phyloP scores from a whole-genome alignment of 306 rosid genomes.

The Amphicarpaea edgeworthii region DNA sequence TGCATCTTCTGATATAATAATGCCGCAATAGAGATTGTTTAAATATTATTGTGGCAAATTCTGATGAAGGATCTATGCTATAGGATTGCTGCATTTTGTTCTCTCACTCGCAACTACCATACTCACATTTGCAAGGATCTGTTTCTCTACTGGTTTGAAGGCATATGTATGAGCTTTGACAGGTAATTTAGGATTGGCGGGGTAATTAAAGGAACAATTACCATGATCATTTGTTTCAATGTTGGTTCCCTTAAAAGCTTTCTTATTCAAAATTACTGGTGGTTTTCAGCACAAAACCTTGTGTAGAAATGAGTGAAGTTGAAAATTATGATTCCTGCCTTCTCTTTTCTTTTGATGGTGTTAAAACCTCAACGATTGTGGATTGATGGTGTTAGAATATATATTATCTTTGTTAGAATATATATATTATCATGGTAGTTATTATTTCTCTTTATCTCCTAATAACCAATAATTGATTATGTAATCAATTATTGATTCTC shows the following conservation, averaged over 20 bases:
- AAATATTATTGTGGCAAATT: slow-evolving; percentile 33
- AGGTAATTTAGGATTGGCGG: slow-evolving; percentile 58
- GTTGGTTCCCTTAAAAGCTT: slow-evolving; percentile 13
- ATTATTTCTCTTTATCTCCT: too few species aligned
- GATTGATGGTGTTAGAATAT: too few species aligned
- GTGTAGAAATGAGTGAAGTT: slow-evolving; percentile 16
- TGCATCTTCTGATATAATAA: slow-evolving; percentile 22
- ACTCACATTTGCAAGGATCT: slow-evolving; percentile 67
- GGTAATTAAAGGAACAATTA: slow-evolving; percentile 29
- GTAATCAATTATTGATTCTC: too few species aligned
- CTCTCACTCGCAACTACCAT: slow-evolving; percentile 68
- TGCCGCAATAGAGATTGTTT: slow-evolving; percentile 24
- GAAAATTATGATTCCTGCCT: neutral
- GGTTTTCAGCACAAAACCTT: slow-evolving; percentile 30
- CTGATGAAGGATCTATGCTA: slow-evolving; percentile 43
- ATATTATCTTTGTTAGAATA: too few species aligned
- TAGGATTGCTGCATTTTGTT: slow-evolving; percentile 88
- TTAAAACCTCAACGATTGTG: slow-evolving; percentile 21
- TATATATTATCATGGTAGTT: too few species aligned
- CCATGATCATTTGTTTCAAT: slow-evolving; percentile 23
- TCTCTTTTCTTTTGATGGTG: slow-evolving; percentile 32
- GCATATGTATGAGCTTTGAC: slow-evolving; percentile 71
- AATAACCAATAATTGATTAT: too few species aligned
- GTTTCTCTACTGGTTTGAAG: slow-evolving; percentile 85
- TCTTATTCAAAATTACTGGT: slow-evolving; percentile 9